Evolutionary conservation across 108 stramenopile genomes (phyloP), one percentile per base, ranked within the genome.

Genomic region (Discostella stelligeroides): DNA sequence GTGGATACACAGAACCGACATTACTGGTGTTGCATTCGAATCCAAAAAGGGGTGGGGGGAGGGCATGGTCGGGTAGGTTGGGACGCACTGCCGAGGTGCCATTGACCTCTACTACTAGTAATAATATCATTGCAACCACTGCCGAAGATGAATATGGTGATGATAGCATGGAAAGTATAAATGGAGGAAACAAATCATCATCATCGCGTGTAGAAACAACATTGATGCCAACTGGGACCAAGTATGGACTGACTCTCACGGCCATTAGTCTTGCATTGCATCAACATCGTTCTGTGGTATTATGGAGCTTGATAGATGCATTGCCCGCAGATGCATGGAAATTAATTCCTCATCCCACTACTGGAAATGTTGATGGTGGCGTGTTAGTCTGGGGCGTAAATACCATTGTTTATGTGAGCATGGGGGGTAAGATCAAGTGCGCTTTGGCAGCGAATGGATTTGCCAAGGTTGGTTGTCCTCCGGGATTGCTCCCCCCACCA

Each of bases 391-490:
- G 86, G 59, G 89, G 88, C 21, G 80, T 76, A 25, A 95, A 92
- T 63, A 77, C 84, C 9, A 47, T 95, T 45, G 61, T 86, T n/a
- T 76, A 81, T 54, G 72, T 92, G 9, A 55, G 70, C 41, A 81
- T 81, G 63, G 82, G 82, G 21, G 94, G 94, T 5, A 81, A 82
- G 42, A 73, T 95, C 45, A 64, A 80, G 55, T 78, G 87, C 46
- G 81, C 80, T 24, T 56, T 91, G 45, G 94, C 91, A 14, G 79
- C 80, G 46, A 95, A 95, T 73, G 94, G 94, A 17, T 95, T 87
- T 82, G 91, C 85, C 5, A 70, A 58, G 51, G 61, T 91, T 34
- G 82, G 86, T 7, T 68, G 85, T 29, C 86, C 88, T 0, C 40
- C 80, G 18, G 66, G 68, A 1, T 70, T 91, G 54, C 57, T 80